phyloP scores from a whole-genome alignment of 805 yeast genomes.

The Hanseniaspora taiwanica region DNA sequence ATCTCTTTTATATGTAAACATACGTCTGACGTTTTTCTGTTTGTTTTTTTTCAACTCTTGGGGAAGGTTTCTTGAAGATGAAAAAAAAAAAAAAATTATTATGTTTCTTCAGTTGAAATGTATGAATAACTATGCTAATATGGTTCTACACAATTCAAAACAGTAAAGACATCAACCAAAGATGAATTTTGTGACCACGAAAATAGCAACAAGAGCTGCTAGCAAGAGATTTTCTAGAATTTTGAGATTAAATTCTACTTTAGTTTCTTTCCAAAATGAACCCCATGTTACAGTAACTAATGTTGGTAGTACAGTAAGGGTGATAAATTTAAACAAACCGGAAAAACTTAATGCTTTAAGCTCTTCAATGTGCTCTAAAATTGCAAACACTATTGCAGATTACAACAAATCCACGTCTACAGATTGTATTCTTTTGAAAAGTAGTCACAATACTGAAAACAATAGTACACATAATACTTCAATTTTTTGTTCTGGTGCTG shows the following conservation, averaged over 20 bases:
- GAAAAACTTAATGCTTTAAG: constrained; percentile 75
- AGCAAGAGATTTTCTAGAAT: background rate
- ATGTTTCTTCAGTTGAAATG: too few relatives aligned
- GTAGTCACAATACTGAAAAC: constrained; percentile 28
- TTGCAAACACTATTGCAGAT: constrained; percentile 63
- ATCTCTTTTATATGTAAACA: too few relatives aligned
- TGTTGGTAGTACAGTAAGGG: constrained; percentile 51
- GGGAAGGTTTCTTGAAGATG: too few relatives aligned
- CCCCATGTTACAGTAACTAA: constrained; percentile 9
- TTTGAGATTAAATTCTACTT: background rate
- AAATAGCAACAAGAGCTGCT: background rate
- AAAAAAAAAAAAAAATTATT: too few relatives aligned
- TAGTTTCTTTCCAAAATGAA: background rate
- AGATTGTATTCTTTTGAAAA: constrained; percentile 54
- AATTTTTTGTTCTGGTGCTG: constrained; percentile 94
- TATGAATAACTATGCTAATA: too few relatives aligned
- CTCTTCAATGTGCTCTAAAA: constrained; percentile 57
- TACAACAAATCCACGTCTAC: constrained; percentile 57
- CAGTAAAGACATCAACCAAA: too few relatives aligned
- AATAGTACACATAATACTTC: constrained; percentile 29
- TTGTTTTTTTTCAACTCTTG: too few relatives aligned
- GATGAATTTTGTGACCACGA: too few relatives aligned
- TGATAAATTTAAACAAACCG: constrained; percentile 68
- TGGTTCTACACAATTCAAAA: too few relatives aligned
- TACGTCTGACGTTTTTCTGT: too few relatives aligned